Conservation (phyloP, 192 early-diverging fungal genomes). For the Rhizoclosmatium globosum region DNA sequence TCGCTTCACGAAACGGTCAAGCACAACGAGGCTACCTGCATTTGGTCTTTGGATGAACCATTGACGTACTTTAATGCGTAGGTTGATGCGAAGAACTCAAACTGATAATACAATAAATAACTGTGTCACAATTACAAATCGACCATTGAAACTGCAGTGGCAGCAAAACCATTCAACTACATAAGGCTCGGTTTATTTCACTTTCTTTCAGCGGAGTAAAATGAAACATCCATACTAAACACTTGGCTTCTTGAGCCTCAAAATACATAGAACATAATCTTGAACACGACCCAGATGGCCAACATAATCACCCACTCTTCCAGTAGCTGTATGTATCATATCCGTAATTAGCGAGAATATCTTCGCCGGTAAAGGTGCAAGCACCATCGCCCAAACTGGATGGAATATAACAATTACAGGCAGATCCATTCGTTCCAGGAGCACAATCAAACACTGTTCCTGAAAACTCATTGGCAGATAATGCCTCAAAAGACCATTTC, state of each 20-base stretch:
- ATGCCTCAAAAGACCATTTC: slow-evolving; percentile 25
- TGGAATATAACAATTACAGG: slow-evolving; percentile 14
- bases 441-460: slow-evolving; percentile 7
- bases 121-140: too few relatives aligned
- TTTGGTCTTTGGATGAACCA: background rate
- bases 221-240: background rate
- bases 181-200: background rate
- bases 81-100: too few relatives aligned
- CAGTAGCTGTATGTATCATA: slow-evolving; percentile 4
- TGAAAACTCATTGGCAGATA: slow-evolving; percentile 20
- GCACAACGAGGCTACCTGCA: slow-evolving; percentile 5
- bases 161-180: too few relatives aligned
- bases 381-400: slow-evolving; percentile 2
- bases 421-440: background rate
- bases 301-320: slow-evolving; percentile 25
- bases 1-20: slow-evolving; percentile 21
- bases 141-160: too few relatives aligned
- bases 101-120: too few relatives aligned
- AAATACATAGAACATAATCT: slow-evolving; percentile 18
- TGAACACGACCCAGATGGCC: background rate
- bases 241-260: slow-evolving; percentile 20
- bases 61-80: slow-evolving; percentile 1
- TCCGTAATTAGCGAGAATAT: slow-evolving; percentile 8
- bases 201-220: background rate
- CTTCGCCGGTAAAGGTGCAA: slow-evolving; percentile 30